phyloP scores from a whole-genome alignment of 2,329 filamentous ascomycete species.

The Lachnellula suecica region DNA sequence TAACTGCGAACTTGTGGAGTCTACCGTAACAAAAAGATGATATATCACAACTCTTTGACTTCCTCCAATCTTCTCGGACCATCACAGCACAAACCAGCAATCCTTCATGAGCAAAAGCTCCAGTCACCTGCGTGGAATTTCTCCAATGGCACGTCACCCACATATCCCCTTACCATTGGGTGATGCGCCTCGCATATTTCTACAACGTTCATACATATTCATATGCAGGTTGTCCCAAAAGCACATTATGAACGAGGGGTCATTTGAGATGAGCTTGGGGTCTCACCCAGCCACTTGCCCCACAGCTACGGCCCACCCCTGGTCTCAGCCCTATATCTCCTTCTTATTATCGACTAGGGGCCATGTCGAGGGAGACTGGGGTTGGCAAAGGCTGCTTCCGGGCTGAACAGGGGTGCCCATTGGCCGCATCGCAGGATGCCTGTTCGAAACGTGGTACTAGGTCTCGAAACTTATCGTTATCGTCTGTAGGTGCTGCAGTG shows the following conservation, averaged over 20 bases:
- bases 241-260: not conserved
- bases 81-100: too few relatives aligned
- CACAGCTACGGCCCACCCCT: too few relatives aligned
- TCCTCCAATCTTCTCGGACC: not conserved
- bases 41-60: not conserved
- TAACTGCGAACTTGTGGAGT: not conserved
- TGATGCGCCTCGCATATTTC: not conserved
- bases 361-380: too few relatives aligned
- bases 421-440: not conserved
- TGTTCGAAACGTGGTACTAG: not conserved
- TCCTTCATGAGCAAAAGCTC: too few relatives aligned
- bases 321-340: not conserved
- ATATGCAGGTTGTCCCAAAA: not conserved
- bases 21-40: not conserved
- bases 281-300: not conserved
- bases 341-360: not conserved
- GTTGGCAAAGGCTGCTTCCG: not conserved
- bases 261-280: not conserved
- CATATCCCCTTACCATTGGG: not conserved
- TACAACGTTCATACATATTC: not conserved
- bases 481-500: not conserved
- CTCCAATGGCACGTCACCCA: too few relatives aligned
- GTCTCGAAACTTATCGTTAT: not conserved
- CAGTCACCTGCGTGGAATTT: too few relatives aligned
- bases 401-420: not conserved